Percentiles rank a stretch among this genome's conserved stretches.
phyloP scores from a whole-genome alignment of 345 rosid species.

The Sonneratia alba region DNA sequence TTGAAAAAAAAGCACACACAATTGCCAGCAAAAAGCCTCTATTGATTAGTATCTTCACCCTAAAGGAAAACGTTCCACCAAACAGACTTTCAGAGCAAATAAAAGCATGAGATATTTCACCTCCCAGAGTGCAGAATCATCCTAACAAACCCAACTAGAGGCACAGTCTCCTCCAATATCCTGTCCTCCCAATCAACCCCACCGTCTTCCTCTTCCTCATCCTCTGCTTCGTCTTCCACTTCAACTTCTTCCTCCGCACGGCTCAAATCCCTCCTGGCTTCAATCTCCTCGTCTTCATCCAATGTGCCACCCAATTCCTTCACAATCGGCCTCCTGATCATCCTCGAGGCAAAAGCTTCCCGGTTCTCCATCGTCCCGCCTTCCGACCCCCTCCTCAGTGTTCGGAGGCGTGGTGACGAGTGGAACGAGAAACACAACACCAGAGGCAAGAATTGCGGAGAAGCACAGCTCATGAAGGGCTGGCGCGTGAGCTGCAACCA shows the following conservation, averaged over 20 bases:
- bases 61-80: not conserved
- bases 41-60: not conserved
- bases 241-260: conserved; percentile 23
- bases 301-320: conserved; percentile 25
- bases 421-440: conserved; percentile 22
- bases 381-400: conserved; percentile 51
- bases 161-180: conserved; percentile 85
- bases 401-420: conserved; percentile 22
- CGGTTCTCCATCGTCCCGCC: conserved; percentile 31
- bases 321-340: conserved; percentile 42
- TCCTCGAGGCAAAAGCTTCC: conserved; percentile 34
- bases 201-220: conserved; percentile 22
- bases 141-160: conserved; percentile 83
- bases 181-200: conserved; percentile 76
- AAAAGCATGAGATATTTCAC: conserved; percentile 23
- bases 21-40: not conserved
- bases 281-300: conserved; percentile 31
- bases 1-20: not conserved
- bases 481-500: conserved; percentile 25
- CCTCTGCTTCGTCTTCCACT: conserved; percentile 8
- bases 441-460: conserved; percentile 25
- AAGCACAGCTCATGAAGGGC: conserved; percentile 22
- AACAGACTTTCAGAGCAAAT: not conserved
- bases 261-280: conserved; percentile 8
- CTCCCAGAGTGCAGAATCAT: conserved; percentile 83